phyloP scores from a whole-genome alignment of 2,329 filamentous ascomycete genomes.

The Aspergillus costaricaensis region DNA sequence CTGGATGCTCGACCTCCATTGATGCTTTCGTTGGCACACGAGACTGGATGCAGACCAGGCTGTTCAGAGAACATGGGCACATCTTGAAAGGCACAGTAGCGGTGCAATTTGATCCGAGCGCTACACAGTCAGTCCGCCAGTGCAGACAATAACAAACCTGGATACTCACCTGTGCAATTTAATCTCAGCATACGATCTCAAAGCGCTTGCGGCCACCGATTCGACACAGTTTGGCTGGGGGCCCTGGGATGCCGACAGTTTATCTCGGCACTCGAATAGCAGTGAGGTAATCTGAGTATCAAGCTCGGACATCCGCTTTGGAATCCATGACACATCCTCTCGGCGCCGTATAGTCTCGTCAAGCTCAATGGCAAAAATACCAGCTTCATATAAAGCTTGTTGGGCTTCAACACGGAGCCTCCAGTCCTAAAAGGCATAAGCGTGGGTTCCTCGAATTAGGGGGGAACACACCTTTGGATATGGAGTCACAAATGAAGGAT shows the following conservation, averaged over 20 bases:
- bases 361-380: conserved; percentile 25
- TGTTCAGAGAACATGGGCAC: conserved; percentile 27
- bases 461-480: conserved; percentile 20
- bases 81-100: conserved; percentile 33
- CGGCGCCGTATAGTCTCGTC: conserved; percentile 16
- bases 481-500: conserved; percentile 27
- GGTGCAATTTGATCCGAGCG: conserved; percentile 33
- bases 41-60: conserved; percentile 23
- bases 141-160: background rate
- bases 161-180: conserved; percentile 26
- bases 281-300: conserved; percentile 22
- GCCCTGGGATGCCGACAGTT: conserved; percentile 6
- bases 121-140: conserved; percentile 11
- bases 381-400: conserved; percentile 27
- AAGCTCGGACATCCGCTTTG: conserved; percentile 22
- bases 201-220: conserved; percentile 21
- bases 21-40: conserved; percentile 1
- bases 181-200: conserved; percentile 30
- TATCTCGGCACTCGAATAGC: conserved; percentile 16
- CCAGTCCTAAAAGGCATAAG: conserved; percentile 22
- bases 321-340: conserved; percentile 16
- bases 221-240: conserved; percentile 19
- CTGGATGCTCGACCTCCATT: background rate
- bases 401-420: conserved; percentile 28
- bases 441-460: background rate